Conservation (phyloP, 2,329 filamentous ascomycete species). For the Lachnellula willkommii region DNA sequence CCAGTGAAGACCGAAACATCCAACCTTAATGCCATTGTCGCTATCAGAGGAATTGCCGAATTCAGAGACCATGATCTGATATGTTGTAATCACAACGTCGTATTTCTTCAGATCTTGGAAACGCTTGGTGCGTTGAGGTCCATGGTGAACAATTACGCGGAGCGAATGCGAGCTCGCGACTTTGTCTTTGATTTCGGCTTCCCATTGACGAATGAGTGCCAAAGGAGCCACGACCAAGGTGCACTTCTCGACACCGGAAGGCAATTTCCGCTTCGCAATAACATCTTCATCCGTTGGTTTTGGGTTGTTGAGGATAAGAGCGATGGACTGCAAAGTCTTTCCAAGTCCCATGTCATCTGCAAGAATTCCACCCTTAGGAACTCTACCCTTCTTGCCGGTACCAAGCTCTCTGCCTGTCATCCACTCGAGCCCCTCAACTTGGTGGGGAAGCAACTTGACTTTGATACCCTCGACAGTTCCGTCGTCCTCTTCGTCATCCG, state of each 20-base stretch:
- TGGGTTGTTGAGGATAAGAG: constrained; percentile 77
- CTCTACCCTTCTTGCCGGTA: constrained; percentile 69
- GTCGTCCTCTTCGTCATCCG: constrained; percentile 50
- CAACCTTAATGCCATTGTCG: constrained; percentile 60
- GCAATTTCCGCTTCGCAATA: constrained; percentile 62
- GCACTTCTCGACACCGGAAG: constrained; percentile 63
- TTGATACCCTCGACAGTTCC: constrained; percentile 72
- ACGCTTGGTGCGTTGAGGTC: constrained; percentile 75
- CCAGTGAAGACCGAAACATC: constrained; percentile 90
- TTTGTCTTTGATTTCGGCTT: constrained; percentile 82
- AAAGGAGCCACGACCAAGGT: constrained; percentile 91
- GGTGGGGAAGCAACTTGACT: constrained; percentile 85
- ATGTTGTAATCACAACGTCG: constrained; percentile 96
- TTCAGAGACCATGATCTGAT: constrained; percentile 91
- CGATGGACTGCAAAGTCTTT: constrained; percentile 92
- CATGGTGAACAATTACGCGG: constrained; percentile 86
- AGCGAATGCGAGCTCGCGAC: constrained; percentile 64
- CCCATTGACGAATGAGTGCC: constrained; percentile 95
- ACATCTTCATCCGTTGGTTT: constrained; percentile 58
- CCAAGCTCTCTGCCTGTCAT: constrained; percentile 91
- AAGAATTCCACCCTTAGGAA: constrained; percentile 89
- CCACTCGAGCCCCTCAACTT: constrained; percentile 90
- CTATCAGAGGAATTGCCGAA: constrained; percentile 63
- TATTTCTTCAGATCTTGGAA: constrained; percentile 72
- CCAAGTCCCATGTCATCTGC: constrained; percentile 97